Percentiles rank a stretch among this genome's conserved stretches.
Conservation (phyloP, 208 protist genomes). For the Trypanosoma congolense region DNA sequence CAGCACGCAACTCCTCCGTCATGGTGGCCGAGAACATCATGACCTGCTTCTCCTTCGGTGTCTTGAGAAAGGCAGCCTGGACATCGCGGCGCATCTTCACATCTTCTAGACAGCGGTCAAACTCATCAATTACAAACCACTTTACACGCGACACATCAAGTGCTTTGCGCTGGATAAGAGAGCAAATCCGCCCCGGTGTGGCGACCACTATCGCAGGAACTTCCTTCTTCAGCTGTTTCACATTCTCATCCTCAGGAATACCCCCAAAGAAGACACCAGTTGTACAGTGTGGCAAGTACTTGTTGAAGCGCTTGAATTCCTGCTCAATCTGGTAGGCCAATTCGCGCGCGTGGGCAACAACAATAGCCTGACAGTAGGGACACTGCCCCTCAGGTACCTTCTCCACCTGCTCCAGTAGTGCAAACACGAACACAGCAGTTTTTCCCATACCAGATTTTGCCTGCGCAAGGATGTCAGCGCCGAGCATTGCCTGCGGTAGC, state of each 20-base stretch:
- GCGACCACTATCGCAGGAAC: slow-evolving; percentile 96
- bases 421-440: slow-evolving; percentile 99
- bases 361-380: slow-evolving; percentile 84
- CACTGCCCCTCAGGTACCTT: slow-evolving; percentile 78
- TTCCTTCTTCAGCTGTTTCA: slow-evolving; percentile 82
- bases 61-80: slow-evolving; percentile 96
- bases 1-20: slow-evolving; percentile 88
- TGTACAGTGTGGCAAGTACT: slow-evolving; percentile 94
- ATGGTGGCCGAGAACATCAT: slow-evolving; percentile 99
- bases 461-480: slow-evolving; percentile 98
- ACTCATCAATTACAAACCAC: slow-evolving; percentile 99
- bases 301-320: slow-evolving; percentile 98
- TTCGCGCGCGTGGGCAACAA: slow-evolving; percentile 97
- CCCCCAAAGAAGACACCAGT: slow-evolving; percentile 97
- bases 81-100: slow-evolving; percentile 95
- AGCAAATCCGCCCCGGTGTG: slow-evolving; percentile 96
- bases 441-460: slow-evolving; percentile 99
- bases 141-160: slow-evolving; percentile 94
- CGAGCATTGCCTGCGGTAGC: slow-evolving; percentile 98
- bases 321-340: slow-evolving; percentile 98
- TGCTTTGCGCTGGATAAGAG: slow-evolving; percentile 88
- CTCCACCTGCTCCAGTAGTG: slow-evolving; percentile 96
- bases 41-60: slow-evolving; percentile 98
- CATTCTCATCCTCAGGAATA: slow-evolving; percentile 86
- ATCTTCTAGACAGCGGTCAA: slow-evolving; percentile 97